phyloP scores from a whole-genome alignment of 495 filamentous ascomycete species.

The Aspergillus taichungensis region DNA sequence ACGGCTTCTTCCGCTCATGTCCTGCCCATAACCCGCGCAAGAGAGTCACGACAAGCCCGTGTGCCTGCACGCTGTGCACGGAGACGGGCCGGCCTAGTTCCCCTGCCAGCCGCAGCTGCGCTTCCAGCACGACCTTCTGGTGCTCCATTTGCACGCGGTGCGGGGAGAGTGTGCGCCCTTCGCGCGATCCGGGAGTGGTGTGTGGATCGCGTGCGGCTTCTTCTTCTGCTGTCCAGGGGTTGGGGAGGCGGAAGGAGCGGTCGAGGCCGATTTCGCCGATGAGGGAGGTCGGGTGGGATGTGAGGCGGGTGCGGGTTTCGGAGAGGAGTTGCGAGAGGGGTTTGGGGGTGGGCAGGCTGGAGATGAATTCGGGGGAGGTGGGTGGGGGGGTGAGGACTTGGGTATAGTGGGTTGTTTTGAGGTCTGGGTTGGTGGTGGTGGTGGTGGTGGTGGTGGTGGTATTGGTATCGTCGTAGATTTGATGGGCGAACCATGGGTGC shows the following conservation, averaged over 20 bases:
- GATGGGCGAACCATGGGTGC: conserved; percentile 98
- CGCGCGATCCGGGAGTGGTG: conserved; percentile 74
- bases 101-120: conserved; percentile 81
- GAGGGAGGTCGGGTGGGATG: conserved; percentile 56
- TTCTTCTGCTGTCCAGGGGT: conserved; percentile 46
- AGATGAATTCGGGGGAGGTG: conserved; percentile 56
- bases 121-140: conserved; percentile 63
- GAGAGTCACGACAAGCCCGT: conserved; percentile 71
- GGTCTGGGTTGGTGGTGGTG: conserved; percentile 17
- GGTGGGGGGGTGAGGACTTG: conserved; percentile 50
- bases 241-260: conserved; percentile 73
- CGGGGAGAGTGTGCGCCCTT: conserved; percentile 64
- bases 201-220: conserved; percentile 40
- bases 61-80: conserved; percentile 85
- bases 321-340: conserved; percentile 57
- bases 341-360: conserved; percentile 59
- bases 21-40: conserved; percentile 74
- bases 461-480: conserved; percentile 60
- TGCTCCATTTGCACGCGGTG: conserved; percentile 71
- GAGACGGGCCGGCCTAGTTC: conserved; percentile 73
- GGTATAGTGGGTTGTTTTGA: conserved; percentile 59
- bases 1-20: conserved; percentile 60
- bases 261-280: conserved; percentile 89
- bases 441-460: conserved; percentile 7
- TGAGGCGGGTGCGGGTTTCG: conserved; percentile 55